Conservation (phyloP, 768 basidiomycete species). For the Phylloporus sp. region DNA sequence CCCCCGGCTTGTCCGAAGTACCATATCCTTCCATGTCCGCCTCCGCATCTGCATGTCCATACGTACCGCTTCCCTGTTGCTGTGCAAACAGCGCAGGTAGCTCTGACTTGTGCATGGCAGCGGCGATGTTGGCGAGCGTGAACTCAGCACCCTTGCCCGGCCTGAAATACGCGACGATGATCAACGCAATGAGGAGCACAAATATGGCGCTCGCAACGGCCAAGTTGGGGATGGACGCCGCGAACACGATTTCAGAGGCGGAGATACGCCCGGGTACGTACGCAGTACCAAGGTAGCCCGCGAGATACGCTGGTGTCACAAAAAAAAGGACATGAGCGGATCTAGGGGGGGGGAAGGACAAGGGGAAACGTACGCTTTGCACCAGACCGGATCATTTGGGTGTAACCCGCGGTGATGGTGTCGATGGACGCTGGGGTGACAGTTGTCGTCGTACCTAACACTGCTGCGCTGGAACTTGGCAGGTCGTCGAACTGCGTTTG, state of each 20-base stretch:
- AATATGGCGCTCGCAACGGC: conserved; percentile 23
- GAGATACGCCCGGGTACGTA: conserved; percentile 30
- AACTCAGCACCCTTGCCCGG: conserved; percentile 20
- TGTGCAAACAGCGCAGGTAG: conserved; percentile 20
- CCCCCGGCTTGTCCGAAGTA: background rate
- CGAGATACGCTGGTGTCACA: conserved; percentile 2
- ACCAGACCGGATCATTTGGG: conserved; percentile 17
- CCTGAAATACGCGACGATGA: conserved; percentile 23
- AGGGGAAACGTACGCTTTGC: conserved; percentile 13
- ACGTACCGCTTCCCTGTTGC: background rate
- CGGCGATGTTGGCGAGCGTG: conserved; percentile 21
- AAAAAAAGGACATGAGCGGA: background rate
- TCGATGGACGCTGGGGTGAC: conserved; percentile 6
- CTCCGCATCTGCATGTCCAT: background rate
- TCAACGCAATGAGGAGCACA: conserved; percentile 16
- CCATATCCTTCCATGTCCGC: background rate
- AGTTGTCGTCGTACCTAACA: background rate
- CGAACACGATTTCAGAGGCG: conserved; percentile 19
- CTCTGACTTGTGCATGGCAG: conserved; percentile 23
- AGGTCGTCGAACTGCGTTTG: conserved; percentile 9
- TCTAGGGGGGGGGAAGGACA: background rate
- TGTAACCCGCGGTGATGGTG: conserved; percentile 18
- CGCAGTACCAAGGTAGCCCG: conserved; percentile 22
- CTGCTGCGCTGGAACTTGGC: background rate
- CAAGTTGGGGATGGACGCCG: conserved; percentile 26